These are phyloP conservation scores for Farysia itapuensis DNA, from an alignment of 1,284 basidiomycete genomes.

Conservation along the genomic window DNA sequence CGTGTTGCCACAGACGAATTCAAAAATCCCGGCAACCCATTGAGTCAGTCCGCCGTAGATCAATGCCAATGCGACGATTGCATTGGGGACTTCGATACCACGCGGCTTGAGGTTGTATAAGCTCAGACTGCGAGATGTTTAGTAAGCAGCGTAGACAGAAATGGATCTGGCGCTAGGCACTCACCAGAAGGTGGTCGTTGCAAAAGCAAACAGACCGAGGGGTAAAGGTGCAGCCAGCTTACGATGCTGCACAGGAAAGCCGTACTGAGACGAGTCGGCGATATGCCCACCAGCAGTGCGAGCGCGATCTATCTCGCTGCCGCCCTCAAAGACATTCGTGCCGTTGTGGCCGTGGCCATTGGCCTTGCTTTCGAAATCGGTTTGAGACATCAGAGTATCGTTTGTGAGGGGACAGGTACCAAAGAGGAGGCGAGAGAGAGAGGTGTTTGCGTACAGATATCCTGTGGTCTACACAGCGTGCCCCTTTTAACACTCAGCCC, in stretches of 20 bases:
- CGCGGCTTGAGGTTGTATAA: neutral
- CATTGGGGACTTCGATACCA: neutral
- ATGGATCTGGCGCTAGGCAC: no score
- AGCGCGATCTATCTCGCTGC: neutral
- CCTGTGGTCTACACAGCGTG: no score
- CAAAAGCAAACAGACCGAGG: neutral
- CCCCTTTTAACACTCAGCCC: no score
- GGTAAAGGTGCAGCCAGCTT: neutral
- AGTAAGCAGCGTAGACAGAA: no score
- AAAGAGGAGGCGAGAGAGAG: no score
- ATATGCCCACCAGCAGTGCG: neutral
- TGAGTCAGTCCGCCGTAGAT: neutral
- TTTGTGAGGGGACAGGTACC: no score
- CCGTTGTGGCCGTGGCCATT: no score
- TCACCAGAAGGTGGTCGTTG: neutral
- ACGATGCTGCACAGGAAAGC: neutral
- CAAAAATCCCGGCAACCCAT: neutral
- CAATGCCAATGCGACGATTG: neutral
- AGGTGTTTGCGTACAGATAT: no score
- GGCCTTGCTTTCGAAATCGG: no score
- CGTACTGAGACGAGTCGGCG: neutral
- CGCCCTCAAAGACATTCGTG: neutral
- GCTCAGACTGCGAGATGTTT: no score
- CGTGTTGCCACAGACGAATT: conserved; percentile 1
- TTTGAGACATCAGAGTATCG: no score